A percentile compares a stretch with the other conserved stretches of the same genome.
Evolutionary conservation across 2,329 filamentous ascomycete species (phyloP).

Genomic region (Fusarium fujikuroi): DNA sequence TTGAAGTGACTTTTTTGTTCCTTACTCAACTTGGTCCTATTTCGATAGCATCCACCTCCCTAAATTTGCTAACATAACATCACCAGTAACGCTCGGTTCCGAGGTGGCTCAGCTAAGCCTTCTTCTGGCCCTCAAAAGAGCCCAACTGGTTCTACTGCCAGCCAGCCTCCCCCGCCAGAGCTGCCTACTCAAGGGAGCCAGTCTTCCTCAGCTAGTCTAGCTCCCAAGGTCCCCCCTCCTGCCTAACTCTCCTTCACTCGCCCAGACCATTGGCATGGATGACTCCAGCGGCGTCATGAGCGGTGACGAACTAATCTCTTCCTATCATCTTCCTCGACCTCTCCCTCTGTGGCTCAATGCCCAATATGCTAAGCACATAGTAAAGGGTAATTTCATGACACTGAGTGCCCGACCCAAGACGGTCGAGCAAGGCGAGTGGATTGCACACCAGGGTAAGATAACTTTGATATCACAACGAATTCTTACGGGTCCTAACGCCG

Average conservation of each 20-base stretch:
- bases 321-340: slow-evolving; percentile 72
- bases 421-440: slow-evolving; percentile 94
- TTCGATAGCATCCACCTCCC: neutral
- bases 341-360: slow-evolving; percentile 78
- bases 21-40: slow-evolving; percentile 3
- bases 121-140: slow-evolving; percentile 63
- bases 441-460: slow-evolving; percentile 85
- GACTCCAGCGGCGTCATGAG: slow-evolving; percentile 61
- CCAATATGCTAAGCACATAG: slow-evolving; percentile 84
- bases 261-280: slow-evolving; percentile 76
- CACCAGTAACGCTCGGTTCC: slow-evolving; percentile 66
- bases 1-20: slow-evolving; percentile 8
- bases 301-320: slow-evolving; percentile 66
- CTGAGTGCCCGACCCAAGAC: slow-evolving; percentile 92
- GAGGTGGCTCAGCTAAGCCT: slow-evolving; percentile 64
- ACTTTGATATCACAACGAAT: neutral
- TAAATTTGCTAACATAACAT: slow-evolving; percentile 42
- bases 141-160: slow-evolving; percentile 59
- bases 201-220: slow-evolving; percentile 62
- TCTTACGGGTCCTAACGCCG: neutral
- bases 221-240: slow-evolving; percentile 70
- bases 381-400: slow-evolving; percentile 99
- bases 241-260: slow-evolving; percentile 71
- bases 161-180: slow-evolving; percentile 61
- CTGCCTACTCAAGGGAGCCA: slow-evolving; percentile 59